Conservation (phyloP, 805 yeast genomes). For the Cyberlindnera xishuangbannaensis region DNA sequence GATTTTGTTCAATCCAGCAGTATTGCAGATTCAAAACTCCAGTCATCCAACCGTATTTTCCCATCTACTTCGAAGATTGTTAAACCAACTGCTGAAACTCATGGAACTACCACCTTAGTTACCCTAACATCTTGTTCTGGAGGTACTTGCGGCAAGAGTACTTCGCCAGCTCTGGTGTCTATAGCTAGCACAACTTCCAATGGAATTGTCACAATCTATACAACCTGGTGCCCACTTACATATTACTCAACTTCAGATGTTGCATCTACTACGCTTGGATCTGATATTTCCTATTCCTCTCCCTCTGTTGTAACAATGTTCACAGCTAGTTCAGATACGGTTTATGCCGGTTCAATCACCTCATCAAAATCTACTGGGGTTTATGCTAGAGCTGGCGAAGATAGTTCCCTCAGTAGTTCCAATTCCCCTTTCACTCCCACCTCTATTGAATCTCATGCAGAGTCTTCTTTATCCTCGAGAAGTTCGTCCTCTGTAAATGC, state of each 20-base stretch:
- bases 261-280: not conserved
- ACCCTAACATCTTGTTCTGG: slow-evolving; percentile 17
- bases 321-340: not conserved
- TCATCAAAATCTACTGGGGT: not conserved
- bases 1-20: too few relatives aligned
- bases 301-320: not conserved
- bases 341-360: not conserved
- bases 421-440: not conserved
- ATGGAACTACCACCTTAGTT: slow-evolving; percentile 7
- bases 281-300: slow-evolving; percentile 4
- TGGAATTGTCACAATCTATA: slow-evolving; percentile 24
- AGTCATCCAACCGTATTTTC: not conserved
- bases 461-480: too few relatives aligned
- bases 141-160: slow-evolving; percentile 11
- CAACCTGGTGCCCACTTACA: slow-evolving; percentile 23
- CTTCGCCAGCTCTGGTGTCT: slow-evolving; percentile 17
- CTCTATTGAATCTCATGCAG: too few relatives aligned
- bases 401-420: too few relatives aligned
- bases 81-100: not conserved
- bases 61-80: not conserved
- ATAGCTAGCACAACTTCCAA: slow-evolving; percentile 30
- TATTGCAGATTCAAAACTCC: not conserved
- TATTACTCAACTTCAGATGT: not conserved
- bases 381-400: too few relatives aligned
- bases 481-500: too few relatives aligned